phyloP scores from a whole-genome alignment of 2,329 filamentous ascomycete genomes.

The Neofusicoccum sp. region DNA sequence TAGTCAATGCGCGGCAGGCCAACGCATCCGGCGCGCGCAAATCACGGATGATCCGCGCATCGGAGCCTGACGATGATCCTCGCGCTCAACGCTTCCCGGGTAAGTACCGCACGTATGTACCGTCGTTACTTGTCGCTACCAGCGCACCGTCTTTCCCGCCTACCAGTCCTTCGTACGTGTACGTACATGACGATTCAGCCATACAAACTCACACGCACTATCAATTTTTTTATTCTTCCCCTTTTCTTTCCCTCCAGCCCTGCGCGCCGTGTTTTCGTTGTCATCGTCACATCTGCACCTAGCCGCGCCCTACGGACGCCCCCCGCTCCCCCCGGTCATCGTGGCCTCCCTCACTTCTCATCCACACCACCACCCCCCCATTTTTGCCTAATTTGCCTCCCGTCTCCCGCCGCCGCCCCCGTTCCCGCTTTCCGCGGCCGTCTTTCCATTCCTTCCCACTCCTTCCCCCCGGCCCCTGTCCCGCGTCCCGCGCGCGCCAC shows the following conservation, averaged over 20 bases:
- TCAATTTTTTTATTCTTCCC: not conserved
- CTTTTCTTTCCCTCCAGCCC: not conserved
- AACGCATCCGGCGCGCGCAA: not conserved
- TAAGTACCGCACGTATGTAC: not conserved
- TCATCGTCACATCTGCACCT: too few relatives aligned
- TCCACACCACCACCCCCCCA: not conserved
- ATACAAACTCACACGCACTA: not conserved
- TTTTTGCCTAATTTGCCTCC: not conserved
- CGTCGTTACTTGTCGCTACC: not conserved
- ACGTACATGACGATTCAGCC: not conserved
- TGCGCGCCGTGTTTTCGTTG: not conserved
- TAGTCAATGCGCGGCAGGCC: not conserved
- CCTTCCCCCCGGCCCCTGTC: too few relatives aligned
- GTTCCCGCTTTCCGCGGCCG: too few relatives aligned
- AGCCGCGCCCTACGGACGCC: too few relatives aligned
- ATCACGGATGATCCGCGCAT: slow-evolving; percentile 14
- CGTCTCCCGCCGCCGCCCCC: too few relatives aligned
- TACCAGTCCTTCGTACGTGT: slow-evolving; percentile 9
- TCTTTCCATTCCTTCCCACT: too few relatives aligned
- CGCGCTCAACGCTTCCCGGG: not conserved
- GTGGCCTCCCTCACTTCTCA: too few relatives aligned
- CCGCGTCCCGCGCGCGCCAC: too few relatives aligned
- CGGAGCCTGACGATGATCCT: slow-evolving; percentile 6
- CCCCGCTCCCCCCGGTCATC: too few relatives aligned
- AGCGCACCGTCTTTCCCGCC: not conserved